Base-by-base conservation (phyloP, 1,139 yeast genomes). In the Geotrichum australiense region DNA sequence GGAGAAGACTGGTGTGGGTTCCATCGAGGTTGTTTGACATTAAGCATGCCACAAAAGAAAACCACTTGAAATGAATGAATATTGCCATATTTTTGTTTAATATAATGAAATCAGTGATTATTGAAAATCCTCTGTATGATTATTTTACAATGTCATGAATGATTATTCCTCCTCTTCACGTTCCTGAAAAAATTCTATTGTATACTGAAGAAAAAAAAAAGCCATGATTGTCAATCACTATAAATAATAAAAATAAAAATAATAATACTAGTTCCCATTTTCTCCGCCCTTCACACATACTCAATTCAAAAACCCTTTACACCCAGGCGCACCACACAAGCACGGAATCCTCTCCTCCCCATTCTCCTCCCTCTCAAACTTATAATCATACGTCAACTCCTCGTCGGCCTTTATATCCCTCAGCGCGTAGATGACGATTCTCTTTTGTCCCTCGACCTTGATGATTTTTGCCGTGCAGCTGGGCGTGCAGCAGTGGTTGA, bases 381-480 rank as follows among this genome's bases (percentile, higher is more conserved):
- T 89, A 61, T 91, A 91, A 61, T 91, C 97, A 56, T 91, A 91
- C 0, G 98, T 91, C 54, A 91, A 69, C 57, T 91, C 98, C 57
- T 91, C 97, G 43, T 64, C 63, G 7, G 93, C 84, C 3, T 73
- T 87, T 46, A 91, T 81, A 58, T 89, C 96, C 38, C 94, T 69
- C 49, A 87, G 67, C 0, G 98, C 97, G 62, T 89, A 91, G 35
- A 91, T 87, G 43, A 89, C 98, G 67, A 91, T 91, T 61, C 97
- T 74, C 65, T 86, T 87, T 54, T 76, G 81, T 6, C 96, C 97
- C 49, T 86, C 96, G 27, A 87, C 96, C 59, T 87, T 87, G 57
- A 91, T 89, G 58, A 91, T 87, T 59, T 89, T 91, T 2, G 98
- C 97, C 0, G 95, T 87, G 64, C 98, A 91, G 53, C 95, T 87